Conservation (phyloP, 768 basidiomycete genomes). For the Pleurotus salmoneostramineus region DNA sequence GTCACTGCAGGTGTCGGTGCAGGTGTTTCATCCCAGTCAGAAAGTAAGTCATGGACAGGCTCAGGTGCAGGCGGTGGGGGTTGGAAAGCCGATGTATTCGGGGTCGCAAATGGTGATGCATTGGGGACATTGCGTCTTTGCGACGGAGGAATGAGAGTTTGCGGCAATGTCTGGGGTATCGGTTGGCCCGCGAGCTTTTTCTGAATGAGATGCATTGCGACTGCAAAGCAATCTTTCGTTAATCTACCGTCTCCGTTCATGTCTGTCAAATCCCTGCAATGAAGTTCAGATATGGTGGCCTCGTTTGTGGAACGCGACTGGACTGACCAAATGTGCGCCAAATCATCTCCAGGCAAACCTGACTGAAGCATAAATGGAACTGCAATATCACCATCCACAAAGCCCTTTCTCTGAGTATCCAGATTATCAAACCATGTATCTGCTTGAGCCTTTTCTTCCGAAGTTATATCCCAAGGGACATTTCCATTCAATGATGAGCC, state of each 20-base stretch:
- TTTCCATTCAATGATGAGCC: conserved; percentile 12
- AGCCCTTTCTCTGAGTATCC: conserved; percentile 71
- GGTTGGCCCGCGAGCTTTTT: conserved; percentile 77
- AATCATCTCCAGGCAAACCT: conserved; percentile 69
- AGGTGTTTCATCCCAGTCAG: conserved; percentile 51
- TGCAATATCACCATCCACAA: conserved; percentile 89
- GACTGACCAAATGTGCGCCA: conserved; percentile 87
- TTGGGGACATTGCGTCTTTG: conserved; percentile 48
- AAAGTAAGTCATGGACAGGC: conserved; percentile 40
- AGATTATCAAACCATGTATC: conserved; percentile 83
- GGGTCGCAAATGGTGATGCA: conserved; percentile 35
- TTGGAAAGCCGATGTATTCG: conserved; percentile 30
- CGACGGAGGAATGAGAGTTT: conserved; percentile 77
- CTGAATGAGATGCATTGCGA: conserved; percentile 93
- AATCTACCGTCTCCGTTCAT: conserved; percentile 83
- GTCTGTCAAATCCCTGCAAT: conserved; percentile 86
- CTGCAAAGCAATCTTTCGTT: conserved; percentile 90
- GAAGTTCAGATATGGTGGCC: background rate
- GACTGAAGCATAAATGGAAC: conserved; percentile 96
- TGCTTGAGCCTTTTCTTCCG: conserved; percentile 70
- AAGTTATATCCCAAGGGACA: conserved; percentile 78
- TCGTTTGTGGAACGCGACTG: conserved; percentile 1
- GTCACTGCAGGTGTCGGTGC: conserved; percentile 19
- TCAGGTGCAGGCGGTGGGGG: conserved; percentile 41
- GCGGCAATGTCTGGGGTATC: conserved; percentile 67